Evolutionary conservation across 2,329 filamentous ascomycete species (phyloP), one percentile per base, ranked within the genome.

Genomic region (Orbilia ellipsospora): DNA sequence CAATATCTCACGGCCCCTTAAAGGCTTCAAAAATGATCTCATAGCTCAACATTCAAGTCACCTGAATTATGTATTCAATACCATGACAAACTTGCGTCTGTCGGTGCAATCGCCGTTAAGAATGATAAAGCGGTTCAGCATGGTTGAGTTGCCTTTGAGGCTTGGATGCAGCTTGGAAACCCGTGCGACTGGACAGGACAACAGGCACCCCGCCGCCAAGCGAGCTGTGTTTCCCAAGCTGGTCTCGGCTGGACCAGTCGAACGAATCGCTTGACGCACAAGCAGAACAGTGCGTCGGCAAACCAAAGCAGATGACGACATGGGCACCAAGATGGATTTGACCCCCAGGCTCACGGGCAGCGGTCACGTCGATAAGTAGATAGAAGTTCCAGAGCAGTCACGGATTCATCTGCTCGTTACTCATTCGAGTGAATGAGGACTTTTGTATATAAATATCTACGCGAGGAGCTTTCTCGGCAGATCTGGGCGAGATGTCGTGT

Each of bases 241-340:
- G 31, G 23, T 12, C 18, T 42, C 13, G 54, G 54, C 13, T 55
- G 54, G 16, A 15, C 54, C 6, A 59, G 48, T 62, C 56, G 56
- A 69, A 36, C 56, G 42, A 18, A 69, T 52, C 64, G 31, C 56
- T 69, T 69, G 65, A 69, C 65, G 48, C 26, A 51, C 31, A 42
- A 36, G 5, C 23, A 36, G 31, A 36, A 36, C 6, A 2, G 15
- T 45, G 65, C 56, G 51, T 70, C 62, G 66, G 66, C 66, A 57
- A 63, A 70, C 40, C 26, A 44, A 44, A 57, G 57, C 66, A 70
- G 61, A 69, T 70, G 66, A 70, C 66, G 66, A 70, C 66, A 70
- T 57, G 50, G 16, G n/a, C 44, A 48, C 48, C 28, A 20, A 2
- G 63, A 12, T 48, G 18, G 3, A 18, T 18, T 18, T 23, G n/a